Conservation (phyloP, 148 eudicot genomes). For the Selenicereus undatus region DNA sequence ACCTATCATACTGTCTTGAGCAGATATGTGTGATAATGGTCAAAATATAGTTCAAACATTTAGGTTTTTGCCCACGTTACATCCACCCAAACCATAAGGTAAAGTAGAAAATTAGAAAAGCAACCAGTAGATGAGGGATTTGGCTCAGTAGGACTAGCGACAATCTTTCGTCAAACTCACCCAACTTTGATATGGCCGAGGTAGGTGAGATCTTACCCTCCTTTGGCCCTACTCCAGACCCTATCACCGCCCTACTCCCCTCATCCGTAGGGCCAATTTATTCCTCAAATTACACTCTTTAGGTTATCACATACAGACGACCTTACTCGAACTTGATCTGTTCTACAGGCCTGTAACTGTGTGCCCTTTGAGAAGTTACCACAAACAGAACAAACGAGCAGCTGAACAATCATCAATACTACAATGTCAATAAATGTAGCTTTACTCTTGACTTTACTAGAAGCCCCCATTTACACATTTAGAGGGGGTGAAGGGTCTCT, state of each 20-base stretch:
- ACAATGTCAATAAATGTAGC: conserved; percentile 6
- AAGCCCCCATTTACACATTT: conserved; percentile 18
- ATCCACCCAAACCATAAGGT: not conserved
- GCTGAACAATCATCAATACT: conserved; percentile 10
- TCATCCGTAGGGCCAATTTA: not conserved
- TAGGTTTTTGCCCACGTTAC: not conserved
- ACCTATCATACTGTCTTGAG: too few relatives aligned
- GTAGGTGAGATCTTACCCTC: not conserved
- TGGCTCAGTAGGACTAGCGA: not conserved
- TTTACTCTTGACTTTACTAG: conserved; percentile 24
- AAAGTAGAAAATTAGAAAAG: too few relatives aligned
- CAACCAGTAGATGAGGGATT: not conserved
- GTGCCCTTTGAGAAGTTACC: not conserved
- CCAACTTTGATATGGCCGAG: not conserved
- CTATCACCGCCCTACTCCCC: too few relatives aligned
- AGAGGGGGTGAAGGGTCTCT: conserved; percentile 20
- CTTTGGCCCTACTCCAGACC: too few relatives aligned
- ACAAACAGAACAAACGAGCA: not conserved
- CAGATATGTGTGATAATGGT: too few relatives aligned
- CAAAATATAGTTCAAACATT: too few relatives aligned
- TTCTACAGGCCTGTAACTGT: too few relatives aligned
- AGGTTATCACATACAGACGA: too few relatives aligned
- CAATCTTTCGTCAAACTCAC: not conserved
- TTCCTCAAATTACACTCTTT: not conserved
- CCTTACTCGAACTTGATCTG: too few relatives aligned